Percentiles rank a stretch among this genome's conserved stretches.
Evolutionary conservation across 257 asterid species (phyloP).

Genomic region (Primulina eburnea): DNA sequence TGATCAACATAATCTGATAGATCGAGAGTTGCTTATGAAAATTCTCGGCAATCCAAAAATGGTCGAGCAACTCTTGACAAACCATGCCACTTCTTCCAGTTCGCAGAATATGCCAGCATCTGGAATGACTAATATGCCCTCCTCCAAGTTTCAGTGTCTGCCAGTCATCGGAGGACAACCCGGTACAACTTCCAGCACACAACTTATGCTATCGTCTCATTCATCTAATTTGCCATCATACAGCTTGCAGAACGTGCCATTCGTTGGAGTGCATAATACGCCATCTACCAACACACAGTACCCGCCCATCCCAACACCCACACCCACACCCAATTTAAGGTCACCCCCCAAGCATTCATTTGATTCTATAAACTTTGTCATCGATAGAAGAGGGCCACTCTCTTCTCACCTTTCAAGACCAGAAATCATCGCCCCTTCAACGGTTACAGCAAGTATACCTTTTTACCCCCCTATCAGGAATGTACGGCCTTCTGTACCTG

Average conservation of each 20-base stretch:
- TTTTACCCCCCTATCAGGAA: conserved; percentile 44
- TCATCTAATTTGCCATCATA: conserved; percentile 12
- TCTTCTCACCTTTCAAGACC: conserved; percentile 35
- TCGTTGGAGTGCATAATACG: conserved; percentile 22
- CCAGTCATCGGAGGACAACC: conserved; percentile 18
- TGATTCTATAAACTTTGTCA: conserved; percentile 15
- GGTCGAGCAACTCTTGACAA: conserved; percentile 61
- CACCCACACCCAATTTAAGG: conserved; percentile 28
- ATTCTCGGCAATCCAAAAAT: conserved; percentile 67
- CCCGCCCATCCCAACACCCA: not conserved
- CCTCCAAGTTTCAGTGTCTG: conserved; percentile 27
- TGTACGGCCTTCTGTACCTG: conserved; percentile 36
- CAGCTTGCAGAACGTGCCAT: conserved; percentile 7
- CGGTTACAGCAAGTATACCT: conserved; percentile 32
- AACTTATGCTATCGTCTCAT: conserved; percentile 18
- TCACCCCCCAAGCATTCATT: conserved; percentile 28
- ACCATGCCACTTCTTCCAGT: conserved; percentile 32
- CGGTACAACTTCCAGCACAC: conserved; percentile 15
- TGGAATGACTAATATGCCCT: conserved; percentile 24
- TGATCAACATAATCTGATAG: conserved; percentile 54
- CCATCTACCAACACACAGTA: conserved; percentile 40
- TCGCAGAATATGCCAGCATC: conserved; percentile 26
- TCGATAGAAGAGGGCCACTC: conserved; percentile 30
- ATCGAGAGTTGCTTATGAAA: conserved; percentile 58
- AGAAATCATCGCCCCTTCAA: conserved; percentile 33